Evolutionary conservation across 345 rosid species (phyloP).

Genomic region (Linum trigynum): DNA sequence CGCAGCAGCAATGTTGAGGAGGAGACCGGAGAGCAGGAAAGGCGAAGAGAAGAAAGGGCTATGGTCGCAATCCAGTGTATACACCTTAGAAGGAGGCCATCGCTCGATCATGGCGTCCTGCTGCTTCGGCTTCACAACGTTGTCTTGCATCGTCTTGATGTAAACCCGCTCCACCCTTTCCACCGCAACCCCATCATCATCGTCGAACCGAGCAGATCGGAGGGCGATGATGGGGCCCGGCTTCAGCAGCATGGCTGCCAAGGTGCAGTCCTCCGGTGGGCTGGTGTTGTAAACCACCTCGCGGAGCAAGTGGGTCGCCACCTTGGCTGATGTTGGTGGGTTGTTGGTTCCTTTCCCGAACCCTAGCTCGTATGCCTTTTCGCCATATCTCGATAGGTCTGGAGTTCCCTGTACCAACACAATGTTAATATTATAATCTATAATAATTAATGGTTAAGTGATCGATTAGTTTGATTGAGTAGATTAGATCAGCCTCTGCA

Average conservation of each 20-base stretch:
- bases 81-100: conserved; percentile 22
- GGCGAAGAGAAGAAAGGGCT: conserved; percentile 79
- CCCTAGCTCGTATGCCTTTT: conserved; percentile 44
- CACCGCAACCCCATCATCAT: neutral
- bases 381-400: conserved; percentile 60
- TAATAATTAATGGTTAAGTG: neutral
- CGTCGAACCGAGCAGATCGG: conserved; percentile 31
- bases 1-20: conserved; percentile 26
- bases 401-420: conserved; percentile 53
- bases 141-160: conserved; percentile 36
- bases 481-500: conserved; percentile 5
- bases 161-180: conserved; percentile 46
- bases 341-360: conserved; percentile 60
- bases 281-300: conserved; percentile 50
- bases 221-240: conserved; percentile 64
- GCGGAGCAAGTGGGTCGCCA: conserved; percentile 52
- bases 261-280: conserved; percentile 57
- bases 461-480: neutral
- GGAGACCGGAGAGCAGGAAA: conserved; percentile 53
- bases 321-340: conserved; percentile 64
- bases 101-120: too few species aligned
- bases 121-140: too few species aligned
- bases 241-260: conserved; percentile 63
- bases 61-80: conserved; percentile 60
- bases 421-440: neutral